phyloP scores from a whole-genome alignment of 2,329 filamentous ascomycete genomes.

The Harringtonia aguacate region DNA sequence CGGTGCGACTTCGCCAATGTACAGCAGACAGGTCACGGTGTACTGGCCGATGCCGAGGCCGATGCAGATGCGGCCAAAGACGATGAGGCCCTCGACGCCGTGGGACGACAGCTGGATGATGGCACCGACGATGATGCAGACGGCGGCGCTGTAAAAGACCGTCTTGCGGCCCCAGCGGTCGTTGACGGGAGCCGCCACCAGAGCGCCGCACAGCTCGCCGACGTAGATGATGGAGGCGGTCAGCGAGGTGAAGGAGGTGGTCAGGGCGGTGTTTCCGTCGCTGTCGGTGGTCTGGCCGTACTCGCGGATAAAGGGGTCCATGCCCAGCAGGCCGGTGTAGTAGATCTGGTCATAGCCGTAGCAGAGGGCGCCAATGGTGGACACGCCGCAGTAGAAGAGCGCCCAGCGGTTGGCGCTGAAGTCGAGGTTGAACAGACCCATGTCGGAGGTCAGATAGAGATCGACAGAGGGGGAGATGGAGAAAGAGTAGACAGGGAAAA shows the following conservation, averaged over 20 bases:
- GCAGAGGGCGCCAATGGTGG: slow-evolving; percentile 13
- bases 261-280: slow-evolving; percentile 13
- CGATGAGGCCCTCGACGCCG: slow-evolving; percentile 15
- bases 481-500: too few species aligned
- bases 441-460: background rate
- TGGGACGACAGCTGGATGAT: slow-evolving; percentile 15
- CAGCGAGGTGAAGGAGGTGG: slow-evolving; percentile 19
- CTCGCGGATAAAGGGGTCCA: slow-evolving; percentile 17
- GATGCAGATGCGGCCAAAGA: slow-evolving; percentile 10
- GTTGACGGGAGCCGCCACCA: slow-evolving; percentile 24
- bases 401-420: slow-evolving; percentile 11
- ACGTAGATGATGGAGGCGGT: slow-evolving; percentile 27
- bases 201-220: slow-evolving; percentile 16
- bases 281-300: slow-evolving; percentile 13
- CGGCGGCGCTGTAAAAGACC: slow-evolving; percentile 19
- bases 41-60: slow-evolving; percentile 19
- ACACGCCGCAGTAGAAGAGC: slow-evolving; percentile 17
- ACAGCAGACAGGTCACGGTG: slow-evolving; percentile 20
- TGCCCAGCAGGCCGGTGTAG: slow-evolving; percentile 16
- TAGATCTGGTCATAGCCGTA: slow-evolving; percentile 16
- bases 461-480: background rate
- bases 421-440: slow-evolving; percentile 10
- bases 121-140: slow-evolving; percentile 20
- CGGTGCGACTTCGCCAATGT: slow-evolving; percentile 21
- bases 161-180: slow-evolving; percentile 22